A percentile compares a stretch with the other conserved stretches of the same genome.
phyloP scores from a whole-genome alignment of 352 stramenopile genomes.

The Phytophthora macrochlamydospora region DNA sequence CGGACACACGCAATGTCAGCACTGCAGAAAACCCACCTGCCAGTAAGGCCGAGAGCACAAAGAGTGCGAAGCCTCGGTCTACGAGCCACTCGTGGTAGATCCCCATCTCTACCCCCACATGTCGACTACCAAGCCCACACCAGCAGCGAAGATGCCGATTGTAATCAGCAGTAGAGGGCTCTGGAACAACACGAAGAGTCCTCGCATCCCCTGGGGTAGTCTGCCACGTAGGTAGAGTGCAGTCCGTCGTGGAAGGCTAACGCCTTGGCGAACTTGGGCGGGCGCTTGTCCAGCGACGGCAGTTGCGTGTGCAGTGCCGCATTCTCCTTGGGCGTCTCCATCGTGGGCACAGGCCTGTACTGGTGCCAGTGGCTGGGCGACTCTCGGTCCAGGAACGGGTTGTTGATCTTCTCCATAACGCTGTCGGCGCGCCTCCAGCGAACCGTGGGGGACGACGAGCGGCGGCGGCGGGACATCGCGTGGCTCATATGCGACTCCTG shows the following conservation, averaged over 20 bases:
- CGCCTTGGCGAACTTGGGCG: conserved; percentile 50
- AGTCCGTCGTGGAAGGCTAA: conserved; percentile 70
- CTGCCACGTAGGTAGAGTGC: conserved; percentile 79
- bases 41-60: conserved; percentile 58
- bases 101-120: conserved; percentile 70
- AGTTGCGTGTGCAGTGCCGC: conserved; percentile 4
- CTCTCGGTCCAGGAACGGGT: conserved; percentile 71
- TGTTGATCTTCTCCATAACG: conserved; percentile 81
- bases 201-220: conserved; percentile 56
- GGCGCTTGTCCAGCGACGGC: conserved; percentile 10
- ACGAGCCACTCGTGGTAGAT: conserved; percentile 65
- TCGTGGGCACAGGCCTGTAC: conserved; percentile 20
- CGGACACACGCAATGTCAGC: conserved; percentile 68
- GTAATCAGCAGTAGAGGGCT: conserved; percentile 67
- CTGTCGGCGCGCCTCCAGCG: conserved; percentile 51
- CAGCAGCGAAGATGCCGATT: conserved; percentile 74
- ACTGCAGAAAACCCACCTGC: conserved; percentile 49
- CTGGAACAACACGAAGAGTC: conserved; percentile 73
- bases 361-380: conserved; percentile 23
- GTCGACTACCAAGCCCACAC: conserved; percentile 66
- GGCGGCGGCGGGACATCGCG: conserved; percentile 14
- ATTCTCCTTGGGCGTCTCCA: conserved; percentile 16
- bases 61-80: conserved; percentile 60
- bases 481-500: neutral
- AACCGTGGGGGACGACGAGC: conserved; percentile 31